Evolutionary conservation across 345 rosid species (phyloP).

Genomic region (Euphorbia pulcherrima): DNA sequence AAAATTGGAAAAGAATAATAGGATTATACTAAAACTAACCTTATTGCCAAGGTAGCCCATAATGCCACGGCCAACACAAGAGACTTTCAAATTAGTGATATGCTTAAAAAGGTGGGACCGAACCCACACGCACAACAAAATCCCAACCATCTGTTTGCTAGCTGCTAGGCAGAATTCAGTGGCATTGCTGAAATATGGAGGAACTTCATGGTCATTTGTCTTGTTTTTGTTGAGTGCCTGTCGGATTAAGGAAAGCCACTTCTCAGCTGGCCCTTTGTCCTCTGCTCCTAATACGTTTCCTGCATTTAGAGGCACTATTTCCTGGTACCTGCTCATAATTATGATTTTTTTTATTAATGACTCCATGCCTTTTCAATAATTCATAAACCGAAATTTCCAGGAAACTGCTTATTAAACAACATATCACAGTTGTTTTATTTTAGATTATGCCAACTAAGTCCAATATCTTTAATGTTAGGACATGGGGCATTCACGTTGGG

Average conservation of each 20-base stretch:
- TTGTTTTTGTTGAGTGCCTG: slow-evolving; percentile 22
- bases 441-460: no score
- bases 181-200: neutral
- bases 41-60: slow-evolving; percentile 97
- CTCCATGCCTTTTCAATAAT: neutral
- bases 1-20: no score
- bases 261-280: slow-evolving; percentile 17
- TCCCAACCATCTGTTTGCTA: slow-evolving; percentile 95
- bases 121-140: slow-evolving; percentile 84
- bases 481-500: no score
- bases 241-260: slow-evolving; percentile 32
- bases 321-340: slow-evolving; percentile 36
- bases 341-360: neutral
- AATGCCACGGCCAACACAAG: slow-evolving; percentile 88
- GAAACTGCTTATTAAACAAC: neutral
- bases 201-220: neutral
- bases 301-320: slow-evolving; percentile 41
- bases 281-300: slow-evolving; percentile 34
- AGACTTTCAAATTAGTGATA: slow-evolving; percentile 64
- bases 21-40: slow-evolving; percentile 43
- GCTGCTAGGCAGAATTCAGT: slow-evolving; percentile 50
- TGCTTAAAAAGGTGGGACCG: slow-evolving; percentile 54
- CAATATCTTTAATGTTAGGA: no score
- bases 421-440: no score
- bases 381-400: neutral